Percentiles rank a stretch among this genome's conserved stretches.
These are phyloP conservation scores for Pyrrhoderma noxium DNA, from an alignment of 1,284 basidiomycete genomes.

Conservation along the genomic window DNA sequence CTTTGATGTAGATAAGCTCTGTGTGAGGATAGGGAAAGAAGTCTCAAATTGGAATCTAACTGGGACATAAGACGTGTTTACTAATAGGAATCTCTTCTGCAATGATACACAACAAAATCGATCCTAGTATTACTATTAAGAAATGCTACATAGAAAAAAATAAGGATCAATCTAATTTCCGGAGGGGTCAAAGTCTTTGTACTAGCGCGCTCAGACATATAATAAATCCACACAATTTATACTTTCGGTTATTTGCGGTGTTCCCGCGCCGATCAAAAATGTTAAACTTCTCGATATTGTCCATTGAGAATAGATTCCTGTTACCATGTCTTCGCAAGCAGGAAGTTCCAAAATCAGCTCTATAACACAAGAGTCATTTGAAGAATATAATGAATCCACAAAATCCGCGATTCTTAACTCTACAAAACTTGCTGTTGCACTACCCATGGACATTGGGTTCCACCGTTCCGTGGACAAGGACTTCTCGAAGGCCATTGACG, in stretches of 20 bases:
- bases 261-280: too few relatives aligned
- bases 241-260: too few relatives aligned
- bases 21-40: conserved; percentile 23
- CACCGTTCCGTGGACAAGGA: conserved; percentile 76
- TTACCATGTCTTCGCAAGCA: conserved; percentile 13
- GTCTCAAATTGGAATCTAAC: conserved; percentile 8
- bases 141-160: too few relatives aligned
- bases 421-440: conserved; percentile 48
- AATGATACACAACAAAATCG: too few relatives aligned
- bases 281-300: background rate
- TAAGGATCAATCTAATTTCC: too few relatives aligned
- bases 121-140: too few relatives aligned
- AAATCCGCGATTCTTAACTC: conserved; percentile 54
- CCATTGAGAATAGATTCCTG: background rate
- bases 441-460: conserved; percentile 71
- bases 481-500: conserved; percentile 62
- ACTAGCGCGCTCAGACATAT: too few relatives aligned
- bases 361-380: conserved; percentile 25
- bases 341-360: conserved; percentile 10
- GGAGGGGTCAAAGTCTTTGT: background rate
- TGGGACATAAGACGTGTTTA: background rate
- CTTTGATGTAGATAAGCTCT: conserved; percentile 20
- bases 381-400: conserved; percentile 40
- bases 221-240: too few relatives aligned
- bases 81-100: too few relatives aligned